These are phyloP conservation scores for Phragmites australis DNA, from an alignment of 176 grass and related monocot genomes.

Conservation along the genomic window DNA sequence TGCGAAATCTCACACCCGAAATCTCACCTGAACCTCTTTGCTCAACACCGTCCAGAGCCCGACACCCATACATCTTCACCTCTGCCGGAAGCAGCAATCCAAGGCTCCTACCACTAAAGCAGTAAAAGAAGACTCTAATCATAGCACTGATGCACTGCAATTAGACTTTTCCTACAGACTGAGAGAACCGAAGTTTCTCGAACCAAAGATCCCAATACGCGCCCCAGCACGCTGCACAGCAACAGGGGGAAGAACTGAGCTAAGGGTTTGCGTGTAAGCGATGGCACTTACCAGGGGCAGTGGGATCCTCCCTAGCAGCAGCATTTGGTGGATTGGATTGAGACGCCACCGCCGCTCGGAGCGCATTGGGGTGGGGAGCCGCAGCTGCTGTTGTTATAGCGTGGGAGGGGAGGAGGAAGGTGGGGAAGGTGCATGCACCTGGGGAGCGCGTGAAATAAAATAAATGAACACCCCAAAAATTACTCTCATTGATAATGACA, in stretches of 20 bases:
- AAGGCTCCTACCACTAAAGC: constrained; percentile 45
- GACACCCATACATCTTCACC: constrained; percentile 23
- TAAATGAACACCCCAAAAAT: not conserved
- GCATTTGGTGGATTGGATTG: constrained; percentile 31
- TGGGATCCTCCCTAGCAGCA: not conserved
- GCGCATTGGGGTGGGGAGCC: not conserved
- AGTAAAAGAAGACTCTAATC: constrained; percentile 16
- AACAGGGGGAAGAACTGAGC: not conserved
- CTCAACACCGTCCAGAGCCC: constrained; percentile 32
- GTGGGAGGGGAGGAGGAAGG: not conserved
- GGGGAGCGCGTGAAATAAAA: not conserved
- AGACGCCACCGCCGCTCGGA: constrained; percentile 26
- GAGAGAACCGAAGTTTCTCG: not conserved
- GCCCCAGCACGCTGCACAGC: not conserved
- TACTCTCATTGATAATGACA: accelerated
- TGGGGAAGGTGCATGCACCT: constrained; percentile 59
- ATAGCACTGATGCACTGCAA: constrained; percentile 26
- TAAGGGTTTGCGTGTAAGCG: not conserved
- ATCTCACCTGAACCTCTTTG: not conserved
- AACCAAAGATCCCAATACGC: not conserved
- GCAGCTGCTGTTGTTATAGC: not conserved
- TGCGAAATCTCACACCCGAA: not conserved
- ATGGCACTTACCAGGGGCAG: constrained; percentile 15
- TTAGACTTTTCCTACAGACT: constrained; percentile 17
- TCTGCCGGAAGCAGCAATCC: constrained; percentile 30